Percentiles rank a stretch among this genome's conserved stretches.
phyloP scores from a whole-genome alignment of 106 monocot species.

The Iris macrosiphon region DNA sequence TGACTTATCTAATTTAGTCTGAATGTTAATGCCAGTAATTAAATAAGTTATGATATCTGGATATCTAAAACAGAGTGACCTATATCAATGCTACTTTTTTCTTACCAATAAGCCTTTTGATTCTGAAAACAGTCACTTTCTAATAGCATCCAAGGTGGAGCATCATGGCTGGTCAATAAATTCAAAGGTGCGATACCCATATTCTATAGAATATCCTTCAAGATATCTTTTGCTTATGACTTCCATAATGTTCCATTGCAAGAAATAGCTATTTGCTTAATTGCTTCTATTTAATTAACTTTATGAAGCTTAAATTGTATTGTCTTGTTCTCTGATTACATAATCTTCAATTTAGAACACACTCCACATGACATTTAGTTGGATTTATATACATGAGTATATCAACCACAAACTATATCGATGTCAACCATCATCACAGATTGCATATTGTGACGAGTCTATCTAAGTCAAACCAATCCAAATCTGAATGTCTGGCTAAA shows the following conservation, averaged over 20 bases:
- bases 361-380: too few relatives aligned
- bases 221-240: background rate
- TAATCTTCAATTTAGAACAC: background rate
- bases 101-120: background rate
- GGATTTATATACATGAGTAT: too few relatives aligned
- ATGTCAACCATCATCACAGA: too few relatives aligned
- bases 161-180: conserved; percentile 93
- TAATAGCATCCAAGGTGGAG: conserved; percentile 60
- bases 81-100: too few relatives aligned
- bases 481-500: too few relatives aligned
- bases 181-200: conserved; percentile 50
- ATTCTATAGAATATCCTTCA: background rate
- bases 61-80: too few relatives aligned
- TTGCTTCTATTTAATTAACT: background rate
- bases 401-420: too few relatives aligned
- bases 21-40: background rate
- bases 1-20: background rate
- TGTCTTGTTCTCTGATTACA: background rate
- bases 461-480: too few relatives aligned
- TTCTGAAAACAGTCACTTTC: conserved; percentile 55
- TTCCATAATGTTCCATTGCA: background rate
- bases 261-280: background rate
- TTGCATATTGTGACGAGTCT: too few relatives aligned
- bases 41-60: background rate
- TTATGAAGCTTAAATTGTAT: background rate